Evolutionary conservation across 225 moss, liverwort and hornwort species (phyloP), one percentile per base, ranked within the genome.

Genomic region (Polytrichum commune): DNA sequence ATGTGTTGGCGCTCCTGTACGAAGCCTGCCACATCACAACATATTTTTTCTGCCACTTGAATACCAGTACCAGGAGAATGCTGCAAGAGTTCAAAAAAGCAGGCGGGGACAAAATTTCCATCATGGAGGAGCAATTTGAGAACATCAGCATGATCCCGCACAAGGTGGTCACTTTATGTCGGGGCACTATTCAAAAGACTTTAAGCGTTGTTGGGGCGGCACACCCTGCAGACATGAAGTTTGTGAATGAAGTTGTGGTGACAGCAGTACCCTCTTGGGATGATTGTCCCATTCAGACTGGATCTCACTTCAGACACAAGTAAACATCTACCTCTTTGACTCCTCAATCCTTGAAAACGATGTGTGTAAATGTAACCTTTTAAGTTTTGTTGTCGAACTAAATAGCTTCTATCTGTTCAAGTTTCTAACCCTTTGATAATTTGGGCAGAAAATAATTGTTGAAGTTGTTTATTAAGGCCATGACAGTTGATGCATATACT

Each of bases 101-200:
- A 26, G 62, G 60, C 64, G 87, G 81, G 30, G 76, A 75, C 74
- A 81, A 86, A 78, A 76, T 83, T 38, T 82, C 86, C 55, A 88
- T 97, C 46, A 62, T 92, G 60, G 91, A 97, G 77, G 93, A 93
- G 19, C 80, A 89, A 68, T 93, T 97, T 60, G 53, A 81, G 72
- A 93, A 97, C 69, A 93, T 97, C 65, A 86, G 82, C 53, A 86
- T 74, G 60, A 92, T 97, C 64, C 90, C 92, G 5, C 90, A 88
- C 74, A 89, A 92, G 69, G 96, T 96, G 72, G 90, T 96, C 22
- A 88, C 93, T 24, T 84, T 96, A 80, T 78, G 78, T 28, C 90
- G 92, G 29, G 89, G 90, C 57, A 96, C 92, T 46, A 96, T 96
- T 30, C 89, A 75, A 83, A 87, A 65, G 89, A 84, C 86, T 80